phyloP scores from a whole-genome alignment of 148 eudicot species.

The Nepenthes mirabilis region DNA sequence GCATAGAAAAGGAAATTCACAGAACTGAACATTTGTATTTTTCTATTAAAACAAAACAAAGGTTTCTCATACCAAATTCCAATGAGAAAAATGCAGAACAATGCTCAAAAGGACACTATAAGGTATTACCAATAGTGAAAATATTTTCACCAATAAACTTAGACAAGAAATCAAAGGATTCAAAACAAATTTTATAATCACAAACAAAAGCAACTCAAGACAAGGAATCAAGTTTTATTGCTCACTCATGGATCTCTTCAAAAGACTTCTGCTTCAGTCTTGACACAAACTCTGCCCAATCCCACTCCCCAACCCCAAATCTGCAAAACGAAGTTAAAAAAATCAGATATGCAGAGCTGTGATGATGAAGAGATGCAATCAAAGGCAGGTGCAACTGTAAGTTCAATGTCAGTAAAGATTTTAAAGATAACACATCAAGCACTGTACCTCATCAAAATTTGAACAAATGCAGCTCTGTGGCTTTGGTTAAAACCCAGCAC shows the following conservation, averaged over 20 bases:
- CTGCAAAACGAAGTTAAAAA: constrained; percentile 19
- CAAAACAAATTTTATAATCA: not conserved
- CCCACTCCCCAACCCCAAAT: constrained; percentile 78
- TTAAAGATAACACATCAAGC: constrained; percentile 1
- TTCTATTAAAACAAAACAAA: not conserved
- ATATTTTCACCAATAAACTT: no score
- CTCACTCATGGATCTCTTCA: constrained; percentile 80
- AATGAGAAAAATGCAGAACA: not conserved
- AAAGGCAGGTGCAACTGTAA: not conserved
- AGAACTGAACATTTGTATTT: not conserved
- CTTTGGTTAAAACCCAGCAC: constrained; percentile 86
- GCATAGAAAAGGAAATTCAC: no score
- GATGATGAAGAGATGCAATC: not conserved
- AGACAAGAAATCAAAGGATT: no score
- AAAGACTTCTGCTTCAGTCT: constrained; percentile 81
- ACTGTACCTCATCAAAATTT: constrained; percentile 82
- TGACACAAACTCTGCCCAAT: constrained; percentile 79
- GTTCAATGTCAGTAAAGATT: not conserved
- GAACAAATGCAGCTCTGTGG: constrained; percentile 86
- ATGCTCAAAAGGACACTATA: no score
- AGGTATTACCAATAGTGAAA: no score
- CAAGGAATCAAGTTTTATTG: not conserved
- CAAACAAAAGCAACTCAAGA: not conserved
- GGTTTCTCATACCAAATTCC: not conserved
- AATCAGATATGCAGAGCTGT: not conserved